phyloP scores from a whole-genome alignment of 495 filamentous ascomycete species.

The Neurospora sp. region DNA sequence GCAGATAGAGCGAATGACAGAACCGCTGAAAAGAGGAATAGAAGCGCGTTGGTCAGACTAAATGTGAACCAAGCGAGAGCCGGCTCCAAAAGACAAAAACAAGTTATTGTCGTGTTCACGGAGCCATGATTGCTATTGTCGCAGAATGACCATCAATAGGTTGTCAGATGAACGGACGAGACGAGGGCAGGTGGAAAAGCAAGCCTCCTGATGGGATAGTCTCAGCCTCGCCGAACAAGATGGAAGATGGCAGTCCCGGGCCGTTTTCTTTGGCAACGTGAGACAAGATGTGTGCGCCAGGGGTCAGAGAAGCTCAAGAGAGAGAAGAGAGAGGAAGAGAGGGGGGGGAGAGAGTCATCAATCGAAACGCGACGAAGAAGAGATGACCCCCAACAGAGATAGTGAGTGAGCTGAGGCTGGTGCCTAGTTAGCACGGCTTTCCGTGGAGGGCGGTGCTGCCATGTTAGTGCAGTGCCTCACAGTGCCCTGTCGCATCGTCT shows the following conservation, averaged over 20 bases:
- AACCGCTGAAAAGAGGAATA: not conserved
- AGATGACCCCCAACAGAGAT: not conserved
- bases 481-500: not conserved
- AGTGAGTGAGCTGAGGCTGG: slow-evolving; percentile 2
- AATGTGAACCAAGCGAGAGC: slow-evolving; percentile 4
- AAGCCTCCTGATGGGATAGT: slow-evolving; percentile 21
- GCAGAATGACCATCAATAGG: slow-evolving; percentile 18
- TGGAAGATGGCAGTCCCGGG: not conserved
- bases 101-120: not conserved
- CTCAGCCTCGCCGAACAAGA: not conserved
- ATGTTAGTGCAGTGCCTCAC: slow-evolving; percentile 12
- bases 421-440: slow-evolving; percentile 13
- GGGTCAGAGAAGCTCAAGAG: slow-evolving; percentile 2
- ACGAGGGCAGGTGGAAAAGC: slow-evolving; percentile 6
- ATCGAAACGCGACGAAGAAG: not conserved
- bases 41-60: slow-evolving; percentile 1
- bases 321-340: slow-evolving; percentile 1
- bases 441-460: slow-evolving; percentile 10
- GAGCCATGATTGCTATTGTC: slow-evolving; percentile 7
- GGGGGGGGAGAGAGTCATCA: slow-evolving; percentile 1
- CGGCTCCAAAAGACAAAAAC: not conserved
- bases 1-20: slow-evolving; percentile 8
- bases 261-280: slow-evolving; percentile 1
- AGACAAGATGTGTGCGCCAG: slow-evolving; percentile 2
- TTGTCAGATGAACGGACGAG: slow-evolving; percentile 28